Percentiles rank a stretch among this genome's conserved stretches.
Conservation (phyloP, 495 filamentous ascomycete species). For the Trichoderma asperelloides region DNA sequence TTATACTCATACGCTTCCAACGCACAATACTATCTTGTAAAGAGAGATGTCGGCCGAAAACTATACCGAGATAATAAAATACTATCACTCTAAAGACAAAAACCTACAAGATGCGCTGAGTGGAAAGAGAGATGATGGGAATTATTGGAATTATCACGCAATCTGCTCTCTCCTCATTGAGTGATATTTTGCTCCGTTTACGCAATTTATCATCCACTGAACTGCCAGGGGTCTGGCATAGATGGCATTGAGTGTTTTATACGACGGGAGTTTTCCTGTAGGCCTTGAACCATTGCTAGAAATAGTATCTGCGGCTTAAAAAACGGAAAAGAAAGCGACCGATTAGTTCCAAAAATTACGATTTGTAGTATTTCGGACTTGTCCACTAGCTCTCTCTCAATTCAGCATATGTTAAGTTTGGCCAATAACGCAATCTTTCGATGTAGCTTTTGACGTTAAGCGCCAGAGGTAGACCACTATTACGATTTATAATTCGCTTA, state of each 20-base stretch:
- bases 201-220: not conserved
- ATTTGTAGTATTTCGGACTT: no score
- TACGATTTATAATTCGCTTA: no score
- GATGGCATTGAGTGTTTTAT: not conserved
- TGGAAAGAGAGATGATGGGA: not conserved
- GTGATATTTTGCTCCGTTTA: not conserved
- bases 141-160: not conserved
- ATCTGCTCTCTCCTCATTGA: not conserved
- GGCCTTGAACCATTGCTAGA: no score
- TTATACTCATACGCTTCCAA: not conserved
- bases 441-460: no score
- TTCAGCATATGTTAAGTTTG: no score
- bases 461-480: no score
- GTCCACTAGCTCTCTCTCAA: no score
- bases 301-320: no score
- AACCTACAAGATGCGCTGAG: not conserved
- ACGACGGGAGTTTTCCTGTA: not conserved
- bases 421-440: no score
- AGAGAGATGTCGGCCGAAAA: not conserved
- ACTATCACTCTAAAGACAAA: not conserved
- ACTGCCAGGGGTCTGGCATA: not conserved
- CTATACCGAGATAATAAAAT: not conserved
- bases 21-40: no score
- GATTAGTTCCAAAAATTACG: no score
- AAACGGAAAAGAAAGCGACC: no score